Percentiles rank a stretch among this genome's conserved stretches.
Evolutionary conservation across 306 rosid genomes (phyloP).

Genomic region (Dicorynia guianensis): DNA sequence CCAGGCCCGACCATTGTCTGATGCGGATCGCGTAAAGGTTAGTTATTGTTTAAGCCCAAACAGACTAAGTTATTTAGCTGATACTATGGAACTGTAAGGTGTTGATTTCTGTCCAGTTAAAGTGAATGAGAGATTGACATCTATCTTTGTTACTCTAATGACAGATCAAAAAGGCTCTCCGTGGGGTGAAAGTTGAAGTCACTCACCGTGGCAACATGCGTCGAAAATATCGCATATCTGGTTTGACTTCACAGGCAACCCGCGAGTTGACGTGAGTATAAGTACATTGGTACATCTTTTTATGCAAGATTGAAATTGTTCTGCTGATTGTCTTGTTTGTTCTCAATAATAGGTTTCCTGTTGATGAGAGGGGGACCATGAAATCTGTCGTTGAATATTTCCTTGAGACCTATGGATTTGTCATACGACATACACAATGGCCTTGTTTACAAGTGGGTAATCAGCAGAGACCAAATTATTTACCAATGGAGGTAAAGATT

Average conservation of each 20-base stretch:
- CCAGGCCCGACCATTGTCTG: constrained; percentile 75
- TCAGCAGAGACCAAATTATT: constrained; percentile 85
- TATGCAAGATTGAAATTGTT: not conserved
- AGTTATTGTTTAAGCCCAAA: constrained; percentile 26
- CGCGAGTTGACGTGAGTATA: constrained; percentile 66
- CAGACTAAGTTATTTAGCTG: not conserved
- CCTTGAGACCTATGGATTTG: constrained; percentile 82
- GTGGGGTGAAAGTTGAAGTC: constrained; percentile 82
- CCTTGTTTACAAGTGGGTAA: constrained; percentile 98
- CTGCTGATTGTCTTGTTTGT: not conserved
- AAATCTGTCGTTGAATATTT: constrained; percentile 95
- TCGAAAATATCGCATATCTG: constrained; percentile 75
- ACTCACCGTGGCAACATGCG: constrained; percentile 85
- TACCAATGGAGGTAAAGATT: constrained; percentile 88
- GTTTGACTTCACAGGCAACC: constrained; percentile 72
- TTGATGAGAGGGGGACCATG: constrained; percentile 69
- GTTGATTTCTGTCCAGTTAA: not conserved
- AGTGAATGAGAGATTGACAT: not conserved
- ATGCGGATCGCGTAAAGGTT: constrained; percentile 94
- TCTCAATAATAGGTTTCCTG: constrained; percentile 13
- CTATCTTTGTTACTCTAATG: not conserved
- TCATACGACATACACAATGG: constrained; percentile 88
- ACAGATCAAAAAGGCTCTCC: constrained; percentile 74
- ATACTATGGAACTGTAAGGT: not conserved
- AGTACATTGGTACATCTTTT: not conserved